Percentiles rank a stretch among this genome's conserved stretches.
phyloP scores from a whole-genome alignment of 1,139 yeast genomes.

The Yamadazyma atlantica region DNA sequence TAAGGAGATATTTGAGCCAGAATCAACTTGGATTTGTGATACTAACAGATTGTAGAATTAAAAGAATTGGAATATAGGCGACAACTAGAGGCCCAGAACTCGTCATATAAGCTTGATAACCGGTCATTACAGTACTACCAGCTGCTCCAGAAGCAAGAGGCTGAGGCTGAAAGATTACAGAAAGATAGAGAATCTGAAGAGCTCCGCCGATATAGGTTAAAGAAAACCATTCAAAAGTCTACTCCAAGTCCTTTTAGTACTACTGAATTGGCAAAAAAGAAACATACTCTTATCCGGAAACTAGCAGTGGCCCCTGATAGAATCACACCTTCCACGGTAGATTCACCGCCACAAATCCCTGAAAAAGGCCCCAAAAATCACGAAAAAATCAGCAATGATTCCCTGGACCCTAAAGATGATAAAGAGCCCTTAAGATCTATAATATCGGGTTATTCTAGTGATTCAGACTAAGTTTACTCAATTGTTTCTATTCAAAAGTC shows the following conservation, averaged over 20 bases:
- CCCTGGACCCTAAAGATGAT: not conserved
- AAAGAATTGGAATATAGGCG: constrained; percentile 34
- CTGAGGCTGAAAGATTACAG: constrained; percentile 13
- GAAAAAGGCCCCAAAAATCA: not conserved
- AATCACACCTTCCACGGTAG: too few species aligned
- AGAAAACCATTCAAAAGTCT: constrained; percentile 2
- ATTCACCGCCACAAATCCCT: not conserved
- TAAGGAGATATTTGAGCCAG: constrained; percentile 5
- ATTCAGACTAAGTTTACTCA: constrained; percentile 7
- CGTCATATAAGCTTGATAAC: constrained; percentile 36
- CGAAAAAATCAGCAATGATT: not conserved
- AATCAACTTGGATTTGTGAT: not conserved
- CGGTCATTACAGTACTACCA: constrained; percentile 30
- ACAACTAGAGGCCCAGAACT: constrained; percentile 34
- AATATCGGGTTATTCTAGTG: constrained; percentile 11
- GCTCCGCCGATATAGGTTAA: constrained; percentile 9
- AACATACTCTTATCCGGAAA: not conserved
- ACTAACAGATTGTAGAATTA: constrained; percentile 16
- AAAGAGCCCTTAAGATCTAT: not conserved
- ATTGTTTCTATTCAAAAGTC: not conserved
- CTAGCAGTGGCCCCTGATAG: not conserved
- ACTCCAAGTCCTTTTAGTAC: not conserved
- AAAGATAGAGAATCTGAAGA: constrained; percentile 11
- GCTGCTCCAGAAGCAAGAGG: constrained; percentile 18
- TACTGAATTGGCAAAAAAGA: not conserved